These are phyloP conservation scores for Jatropha curcas DNA, from an alignment of 345 rosid genomes.

Conservation along the genomic window DNA sequence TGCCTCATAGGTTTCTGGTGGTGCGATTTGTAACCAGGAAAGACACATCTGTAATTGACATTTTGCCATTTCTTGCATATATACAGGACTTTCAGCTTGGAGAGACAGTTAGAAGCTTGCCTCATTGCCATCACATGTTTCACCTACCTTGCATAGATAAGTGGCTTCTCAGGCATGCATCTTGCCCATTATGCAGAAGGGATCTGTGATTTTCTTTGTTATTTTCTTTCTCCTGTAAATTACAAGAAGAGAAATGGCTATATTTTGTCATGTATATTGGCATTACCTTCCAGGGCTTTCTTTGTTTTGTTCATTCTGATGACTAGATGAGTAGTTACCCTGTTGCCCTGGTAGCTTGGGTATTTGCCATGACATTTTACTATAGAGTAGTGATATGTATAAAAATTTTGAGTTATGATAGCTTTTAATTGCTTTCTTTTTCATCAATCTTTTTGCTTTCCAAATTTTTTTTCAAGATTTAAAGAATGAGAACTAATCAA, in stretches of 20 bases:
- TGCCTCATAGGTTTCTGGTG: neutral
- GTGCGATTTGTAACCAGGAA: neutral
- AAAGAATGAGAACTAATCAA: no score
- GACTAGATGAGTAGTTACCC: conserved; percentile 12
- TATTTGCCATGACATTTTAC: conserved; percentile 22
- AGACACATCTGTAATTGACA: conserved; percentile 11
- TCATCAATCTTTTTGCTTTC: neutral
- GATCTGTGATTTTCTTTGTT: conserved; percentile 49
- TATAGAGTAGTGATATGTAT: conserved; percentile 35
- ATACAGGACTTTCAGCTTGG: conserved; percentile 92
- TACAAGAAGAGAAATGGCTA: conserved; percentile 17
- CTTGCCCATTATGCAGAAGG: conserved; percentile 95
- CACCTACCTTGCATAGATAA: conserved; percentile 96
- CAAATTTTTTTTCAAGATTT: neutral
- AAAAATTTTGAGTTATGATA: conserved; percentile 31
- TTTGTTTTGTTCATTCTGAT: conserved; percentile 17
- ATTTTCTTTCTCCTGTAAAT: conserved; percentile 17
- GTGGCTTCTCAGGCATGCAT: conserved; percentile 88
- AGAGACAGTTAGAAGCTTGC: conserved; percentile 89
- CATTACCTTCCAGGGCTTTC: conserved; percentile 17
- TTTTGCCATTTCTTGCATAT: conserved; percentile 3
- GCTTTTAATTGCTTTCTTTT: neutral
- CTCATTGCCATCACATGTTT: conserved; percentile 96
- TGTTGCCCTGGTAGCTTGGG: conserved; percentile 10
- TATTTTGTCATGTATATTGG: conserved; percentile 17